Conservation (phyloP, 1,284 basidiomycete genomes). For the Boletus semigastroideus region DNA sequence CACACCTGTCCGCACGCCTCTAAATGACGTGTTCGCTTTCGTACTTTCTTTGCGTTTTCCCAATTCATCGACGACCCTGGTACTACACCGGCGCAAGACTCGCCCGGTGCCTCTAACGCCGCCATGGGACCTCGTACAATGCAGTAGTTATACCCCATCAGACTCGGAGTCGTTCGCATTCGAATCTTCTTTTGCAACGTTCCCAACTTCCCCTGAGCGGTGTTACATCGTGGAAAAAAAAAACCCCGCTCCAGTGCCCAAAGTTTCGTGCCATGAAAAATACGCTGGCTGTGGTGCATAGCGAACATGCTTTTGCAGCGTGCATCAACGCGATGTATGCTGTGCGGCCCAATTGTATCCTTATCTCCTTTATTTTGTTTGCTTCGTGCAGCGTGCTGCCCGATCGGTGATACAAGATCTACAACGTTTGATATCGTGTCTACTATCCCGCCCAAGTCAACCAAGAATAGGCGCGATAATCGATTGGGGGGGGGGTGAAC, state of each 20-base stretch:
- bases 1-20: slow-evolving; percentile 9
- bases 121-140: slow-evolving; percentile 22
- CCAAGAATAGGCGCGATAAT: too few relatives aligned
- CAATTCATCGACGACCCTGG: slow-evolving; percentile 27
- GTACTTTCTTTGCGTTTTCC: slow-evolving; percentile 10
- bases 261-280: too few relatives aligned
- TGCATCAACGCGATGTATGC: slow-evolving; percentile 30
- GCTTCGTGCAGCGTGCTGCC: slow-evolving; percentile 13
- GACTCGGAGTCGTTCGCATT: slow-evolving; percentile 1
- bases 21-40: slow-evolving; percentile 14
- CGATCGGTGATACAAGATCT: slow-evolving; percentile 18
- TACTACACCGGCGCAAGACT: slow-evolving; percentile 7
- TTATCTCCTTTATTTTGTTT: slow-evolving; percentile 28
- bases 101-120: slow-evolving; percentile 28
- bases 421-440: slow-evolving; percentile 17
- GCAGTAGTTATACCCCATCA: slow-evolving; percentile 1
- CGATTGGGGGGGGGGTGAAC: slow-evolving; percentile 1
- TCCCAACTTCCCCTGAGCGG: slow-evolving; percentile 30
- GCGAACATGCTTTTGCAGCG: slow-evolving; percentile 29
- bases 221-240: slow-evolving; percentile 24
- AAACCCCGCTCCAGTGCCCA: too few relatives aligned
- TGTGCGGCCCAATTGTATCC: slow-evolving; percentile 22
- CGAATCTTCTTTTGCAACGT: slow-evolving; percentile 13
- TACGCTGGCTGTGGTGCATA: slow-evolving; percentile 15
- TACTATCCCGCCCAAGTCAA: slow-evolving; percentile 10